phyloP scores from a whole-genome alignment of 2,329 filamentous ascomycete genomes.

The Nigrospora sphaerica region DNA sequence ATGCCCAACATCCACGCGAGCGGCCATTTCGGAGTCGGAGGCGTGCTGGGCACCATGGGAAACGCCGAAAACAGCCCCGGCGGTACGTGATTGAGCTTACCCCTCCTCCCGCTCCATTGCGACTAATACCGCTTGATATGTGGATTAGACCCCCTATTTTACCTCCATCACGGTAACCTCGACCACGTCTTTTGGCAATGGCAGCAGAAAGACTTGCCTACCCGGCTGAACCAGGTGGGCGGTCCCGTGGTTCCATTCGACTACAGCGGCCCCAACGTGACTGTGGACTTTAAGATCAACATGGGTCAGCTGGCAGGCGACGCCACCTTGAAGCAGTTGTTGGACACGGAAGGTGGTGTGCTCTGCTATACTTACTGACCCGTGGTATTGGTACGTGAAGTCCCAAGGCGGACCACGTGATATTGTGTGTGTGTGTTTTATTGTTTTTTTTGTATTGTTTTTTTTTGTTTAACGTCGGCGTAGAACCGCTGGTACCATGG shows the following conservation, averaged over 20 bases:
- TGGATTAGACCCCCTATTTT: neutral
- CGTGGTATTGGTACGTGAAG: too few species aligned
- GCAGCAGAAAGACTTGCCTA: neutral
- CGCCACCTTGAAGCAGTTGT: neutral
- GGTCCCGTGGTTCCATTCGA: conserved; percentile 1
- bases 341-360: neutral
- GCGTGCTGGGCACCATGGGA: neutral
- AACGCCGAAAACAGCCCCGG: neutral
- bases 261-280: conserved; percentile 3
- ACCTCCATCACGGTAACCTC: neutral
- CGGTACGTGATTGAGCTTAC: neutral
- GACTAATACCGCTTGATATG: neutral
- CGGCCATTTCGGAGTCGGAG: neutral
- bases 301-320: neutral
- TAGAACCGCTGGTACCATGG: too few species aligned
- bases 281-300: conserved; percentile 1
- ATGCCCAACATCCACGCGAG: neutral
- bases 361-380: conserved; percentile 1
- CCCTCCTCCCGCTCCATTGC: neutral
- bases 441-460: too few species aligned
- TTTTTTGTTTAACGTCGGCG: too few species aligned
- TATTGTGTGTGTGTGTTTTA: too few species aligned
- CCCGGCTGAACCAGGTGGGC: neutral
- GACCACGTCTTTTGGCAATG: neutral
- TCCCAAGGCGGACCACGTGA: too few species aligned